Percentiles rank a stretch among this genome's conserved stretches.
Evolutionary conservation across 129 eudicot genomes (phyloP).

Genomic region (Scalesia atractyloides): DNA sequence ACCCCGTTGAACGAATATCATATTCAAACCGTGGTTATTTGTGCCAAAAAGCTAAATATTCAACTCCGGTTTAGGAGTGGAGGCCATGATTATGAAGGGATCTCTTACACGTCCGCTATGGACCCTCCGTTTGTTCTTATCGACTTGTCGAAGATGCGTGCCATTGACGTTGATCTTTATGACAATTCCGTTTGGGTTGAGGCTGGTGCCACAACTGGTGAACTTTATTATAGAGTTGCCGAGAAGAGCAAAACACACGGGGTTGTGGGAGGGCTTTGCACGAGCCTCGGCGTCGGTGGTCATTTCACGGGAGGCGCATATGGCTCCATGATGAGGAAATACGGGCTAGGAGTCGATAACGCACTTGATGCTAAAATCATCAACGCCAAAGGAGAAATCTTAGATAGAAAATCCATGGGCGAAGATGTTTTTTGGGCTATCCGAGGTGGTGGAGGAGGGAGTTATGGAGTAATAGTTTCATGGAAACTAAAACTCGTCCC

Average conservation of each 20-base stretch:
- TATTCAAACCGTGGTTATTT: constrained; percentile 44
- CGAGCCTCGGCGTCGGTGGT: constrained; percentile 55
- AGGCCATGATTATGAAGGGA: constrained; percentile 60
- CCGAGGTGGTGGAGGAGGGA: constrained; percentile 53
- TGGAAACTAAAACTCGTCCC: constrained; percentile 45
- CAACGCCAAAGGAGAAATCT: constrained; percentile 39
- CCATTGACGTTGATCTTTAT: constrained; percentile 26
- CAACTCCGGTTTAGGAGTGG: constrained; percentile 53
- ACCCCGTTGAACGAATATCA: constrained; percentile 42
- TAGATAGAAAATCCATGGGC: constrained; percentile 49
- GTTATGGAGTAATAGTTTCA: constrained; percentile 42
- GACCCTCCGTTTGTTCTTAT: constrained; percentile 33
- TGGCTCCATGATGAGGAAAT: constrained; percentile 52
- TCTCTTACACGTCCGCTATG: constrained; percentile 37
- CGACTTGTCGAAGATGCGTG: constrained; percentile 44
- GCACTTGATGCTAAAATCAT: constrained; percentile 42
- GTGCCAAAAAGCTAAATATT: constrained; percentile 37
- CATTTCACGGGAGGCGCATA: constrained; percentile 53
- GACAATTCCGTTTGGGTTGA: constrained; percentile 51
- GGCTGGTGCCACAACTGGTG: constrained; percentile 58
- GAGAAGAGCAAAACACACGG: constrained; percentile 46
- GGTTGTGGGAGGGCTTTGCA: constrained; percentile 48
- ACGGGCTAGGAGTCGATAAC: constrained; percentile 47
- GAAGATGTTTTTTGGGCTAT: constrained; percentile 56
- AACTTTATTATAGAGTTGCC: constrained; percentile 48